Conservation (phyloP, 768 basidiomycete species). For the Leccinum incarnatum region DNA sequence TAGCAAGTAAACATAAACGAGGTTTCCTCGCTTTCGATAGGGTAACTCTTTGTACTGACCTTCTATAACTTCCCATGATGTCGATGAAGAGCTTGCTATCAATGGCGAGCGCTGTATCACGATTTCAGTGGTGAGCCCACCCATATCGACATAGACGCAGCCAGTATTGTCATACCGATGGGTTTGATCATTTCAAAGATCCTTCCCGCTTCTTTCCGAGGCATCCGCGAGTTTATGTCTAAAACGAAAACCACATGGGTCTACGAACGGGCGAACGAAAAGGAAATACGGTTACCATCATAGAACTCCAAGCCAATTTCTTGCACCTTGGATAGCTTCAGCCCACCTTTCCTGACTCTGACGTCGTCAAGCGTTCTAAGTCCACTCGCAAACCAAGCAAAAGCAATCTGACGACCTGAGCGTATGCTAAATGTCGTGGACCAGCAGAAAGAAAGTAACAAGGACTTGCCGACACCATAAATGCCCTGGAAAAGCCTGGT, state of each 20-base stretch:
- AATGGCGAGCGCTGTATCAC: slow-evolving; percentile 57
- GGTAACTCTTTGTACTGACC: slow-evolving; percentile 38
- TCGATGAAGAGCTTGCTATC: slow-evolving; percentile 73
- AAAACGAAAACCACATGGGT: slow-evolving; percentile 1
- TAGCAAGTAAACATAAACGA: background rate
- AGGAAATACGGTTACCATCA: slow-evolving; percentile 46
- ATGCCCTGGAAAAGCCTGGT: slow-evolving; percentile 69
- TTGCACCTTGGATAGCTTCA: slow-evolving; percentile 59
- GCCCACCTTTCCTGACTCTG: slow-evolving; percentile 51
- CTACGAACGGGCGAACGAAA: background rate
- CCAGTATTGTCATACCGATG: slow-evolving; percentile 47
- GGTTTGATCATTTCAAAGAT: slow-evolving; percentile 73
- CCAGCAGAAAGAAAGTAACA: background rate
- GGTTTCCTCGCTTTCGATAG: background rate
- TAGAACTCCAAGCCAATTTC: slow-evolving; percentile 68
- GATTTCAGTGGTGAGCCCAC: background rate
- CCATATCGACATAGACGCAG: background rate
- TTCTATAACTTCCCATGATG: slow-evolving; percentile 90
- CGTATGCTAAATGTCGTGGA: background rate
- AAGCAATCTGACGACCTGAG: slow-evolving; percentile 62
- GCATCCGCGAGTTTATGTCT: slow-evolving; percentile 88
- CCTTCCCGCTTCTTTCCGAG: slow-evolving; percentile 70
- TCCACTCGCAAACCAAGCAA: slow-evolving; percentile 71
- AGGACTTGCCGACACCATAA: slow-evolving; percentile 78
- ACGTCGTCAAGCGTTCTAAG: slow-evolving; percentile 80